phyloP scores from a whole-genome alignment of 768 basidiomycete genomes.

The Leccinum boreale region DNA sequence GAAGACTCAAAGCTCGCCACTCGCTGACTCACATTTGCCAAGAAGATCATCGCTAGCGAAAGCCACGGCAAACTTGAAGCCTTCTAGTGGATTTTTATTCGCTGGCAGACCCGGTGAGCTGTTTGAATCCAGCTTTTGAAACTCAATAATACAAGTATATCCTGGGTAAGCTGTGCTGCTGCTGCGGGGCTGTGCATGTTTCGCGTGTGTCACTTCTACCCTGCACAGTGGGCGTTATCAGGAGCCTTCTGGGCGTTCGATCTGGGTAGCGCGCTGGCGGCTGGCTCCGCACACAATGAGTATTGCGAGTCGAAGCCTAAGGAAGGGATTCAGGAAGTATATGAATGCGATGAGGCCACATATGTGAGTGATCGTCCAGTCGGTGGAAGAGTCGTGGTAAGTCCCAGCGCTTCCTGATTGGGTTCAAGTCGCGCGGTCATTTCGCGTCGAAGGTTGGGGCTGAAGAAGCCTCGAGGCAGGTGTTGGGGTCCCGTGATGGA shows the following conservation, averaged over 20 bases:
- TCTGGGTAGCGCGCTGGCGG: not conserved
- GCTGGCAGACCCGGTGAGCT: slow-evolving; percentile 2
- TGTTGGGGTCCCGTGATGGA: slow-evolving; percentile 24
- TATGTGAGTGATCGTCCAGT: not conserved
- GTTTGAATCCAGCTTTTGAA: not conserved
- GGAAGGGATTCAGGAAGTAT: not conserved
- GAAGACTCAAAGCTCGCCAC: slow-evolving; percentile 5
- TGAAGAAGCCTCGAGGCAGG: slow-evolving; percentile 28
- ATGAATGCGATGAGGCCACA: not conserved
- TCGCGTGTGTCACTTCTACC: slow-evolving; percentile 1
- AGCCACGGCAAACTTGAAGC: not conserved
- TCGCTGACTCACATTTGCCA: not conserved
- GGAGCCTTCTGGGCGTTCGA: not conserved
- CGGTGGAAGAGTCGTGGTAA: not conserved
- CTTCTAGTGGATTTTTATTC: slow-evolving; percentile 1
- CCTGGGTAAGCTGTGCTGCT: slow-evolving; percentile 3
- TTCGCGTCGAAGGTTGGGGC: slow-evolving; percentile 3
- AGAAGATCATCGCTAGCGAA: not conserved
- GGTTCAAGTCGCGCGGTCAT: slow-evolving; percentile 22
- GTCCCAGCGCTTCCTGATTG: slow-evolving; percentile 11
- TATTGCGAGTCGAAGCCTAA: not conserved
- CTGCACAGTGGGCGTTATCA: not conserved
- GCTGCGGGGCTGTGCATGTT: slow-evolving; percentile 7
- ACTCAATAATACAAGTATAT: not conserved
- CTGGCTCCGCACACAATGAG: not conserved